These are phyloP conservation scores for Eleusine coracana DNA, from an alignment of 176 grass and related monocot species.

Conservation along the genomic window DNA sequence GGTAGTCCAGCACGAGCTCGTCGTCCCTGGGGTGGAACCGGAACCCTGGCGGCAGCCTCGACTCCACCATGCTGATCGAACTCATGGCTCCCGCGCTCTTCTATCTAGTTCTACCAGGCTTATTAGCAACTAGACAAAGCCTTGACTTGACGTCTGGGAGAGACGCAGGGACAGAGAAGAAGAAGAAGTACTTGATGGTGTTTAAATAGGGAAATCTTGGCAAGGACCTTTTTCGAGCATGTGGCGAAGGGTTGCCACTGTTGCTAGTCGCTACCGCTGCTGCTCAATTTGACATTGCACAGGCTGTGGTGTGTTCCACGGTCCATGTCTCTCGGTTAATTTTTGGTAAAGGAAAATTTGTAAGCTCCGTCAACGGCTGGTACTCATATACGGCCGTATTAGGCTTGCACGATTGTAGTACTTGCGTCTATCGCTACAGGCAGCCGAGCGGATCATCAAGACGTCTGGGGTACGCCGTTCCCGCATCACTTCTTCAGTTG, in stretches of 20 bases:
- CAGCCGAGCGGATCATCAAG: background rate
- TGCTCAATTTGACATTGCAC: background rate
- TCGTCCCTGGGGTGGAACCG: conserved; percentile 84
- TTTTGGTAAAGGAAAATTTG: background rate
- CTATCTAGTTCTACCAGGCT: background rate
- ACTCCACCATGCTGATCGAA: conserved; percentile 83
- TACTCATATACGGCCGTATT: background rate
- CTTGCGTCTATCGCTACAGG: background rate
- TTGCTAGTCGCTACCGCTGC: conserved; percentile 8
- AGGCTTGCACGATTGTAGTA: background rate
- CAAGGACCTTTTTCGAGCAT: background rate
- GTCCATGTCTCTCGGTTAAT: background rate
- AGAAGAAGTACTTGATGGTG: conserved; percentile 1
- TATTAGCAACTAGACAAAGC: no score
- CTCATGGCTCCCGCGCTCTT: conserved; percentile 38
- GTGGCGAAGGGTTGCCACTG: background rate
- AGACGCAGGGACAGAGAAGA: background rate
- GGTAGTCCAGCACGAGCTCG: conserved; percentile 89
- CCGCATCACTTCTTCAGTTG: background rate
- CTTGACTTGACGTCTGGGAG: background rate
- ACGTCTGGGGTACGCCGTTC: background rate
- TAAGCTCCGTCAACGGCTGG: background rate
- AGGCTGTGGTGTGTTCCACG: background rate
- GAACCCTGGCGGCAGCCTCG: conserved; percentile 77
- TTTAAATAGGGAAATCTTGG: conserved; percentile 47